Evolutionary conservation across 2,329 filamentous ascomycete genomes (phyloP).

Genomic region (Fusarium denticulatum): DNA sequence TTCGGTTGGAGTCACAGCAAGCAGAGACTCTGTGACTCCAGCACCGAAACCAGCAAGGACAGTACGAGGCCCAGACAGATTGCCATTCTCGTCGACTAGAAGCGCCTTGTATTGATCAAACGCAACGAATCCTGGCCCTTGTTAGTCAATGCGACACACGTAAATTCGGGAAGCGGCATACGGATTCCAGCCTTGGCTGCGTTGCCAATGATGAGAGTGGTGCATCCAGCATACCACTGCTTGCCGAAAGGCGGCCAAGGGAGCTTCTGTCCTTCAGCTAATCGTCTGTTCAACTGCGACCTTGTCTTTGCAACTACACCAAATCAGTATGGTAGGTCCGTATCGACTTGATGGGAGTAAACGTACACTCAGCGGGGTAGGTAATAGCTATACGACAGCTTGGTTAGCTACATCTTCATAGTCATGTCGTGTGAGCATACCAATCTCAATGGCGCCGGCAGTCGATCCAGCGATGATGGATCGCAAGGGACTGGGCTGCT

Average conservation of each 20-base stretch:
- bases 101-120: slow-evolving; percentile 94
- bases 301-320: slow-evolving; percentile 87
- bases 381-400: slow-evolving; percentile 71
- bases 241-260: slow-evolving; percentile 93
- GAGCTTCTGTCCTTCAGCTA: slow-evolving; percentile 85
- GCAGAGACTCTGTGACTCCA: slow-evolving; percentile 89
- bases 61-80: slow-evolving; percentile 88
- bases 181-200: slow-evolving; percentile 95
- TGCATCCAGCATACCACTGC: slow-evolving; percentile 98
- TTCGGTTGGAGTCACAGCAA: slow-evolving; percentile 96
- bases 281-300: slow-evolving; percentile 87
- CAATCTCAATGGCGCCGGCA: slow-evolving; percentile 95
- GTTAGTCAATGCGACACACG: slow-evolving; percentile 13
- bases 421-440: slow-evolving; percentile 56
- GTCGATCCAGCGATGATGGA: slow-evolving; percentile 92
- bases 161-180: slow-evolving; percentile 54
- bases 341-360: not conserved
- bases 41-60: slow-evolving; percentile 95
- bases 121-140: slow-evolving; percentile 74
- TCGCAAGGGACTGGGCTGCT: slow-evolving; percentile 79
- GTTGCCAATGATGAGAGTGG: slow-evolving; percentile 95
- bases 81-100: slow-evolving; percentile 84
- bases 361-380: slow-evolving; percentile 90
- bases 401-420: slow-evolving; percentile 15
- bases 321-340: slow-evolving; percentile 10